Percentiles rank a stretch among this genome's conserved stretches.
Conservation (phyloP, 2,329 filamentous ascomycete genomes). For the Colletotrichum nymphaeae region DNA sequence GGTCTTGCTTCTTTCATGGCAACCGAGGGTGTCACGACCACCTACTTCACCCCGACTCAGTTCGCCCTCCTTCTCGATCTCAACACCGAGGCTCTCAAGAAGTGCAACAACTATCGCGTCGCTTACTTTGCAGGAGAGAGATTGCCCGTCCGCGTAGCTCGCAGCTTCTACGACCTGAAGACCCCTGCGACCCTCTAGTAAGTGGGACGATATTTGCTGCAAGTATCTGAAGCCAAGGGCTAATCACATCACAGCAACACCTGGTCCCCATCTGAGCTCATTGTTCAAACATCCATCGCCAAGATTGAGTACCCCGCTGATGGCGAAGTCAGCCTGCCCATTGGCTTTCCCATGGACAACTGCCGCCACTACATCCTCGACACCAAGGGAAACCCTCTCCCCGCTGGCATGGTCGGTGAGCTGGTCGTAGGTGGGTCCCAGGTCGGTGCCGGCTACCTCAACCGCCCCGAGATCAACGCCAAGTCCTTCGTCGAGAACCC, state of each 20-base stretch:
- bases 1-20: conserved; percentile 41
- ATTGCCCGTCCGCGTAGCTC: conserved; percentile 38
- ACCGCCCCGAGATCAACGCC: background rate
- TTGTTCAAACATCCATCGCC: conserved; percentile 39
- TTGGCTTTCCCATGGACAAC: conserved; percentile 42
- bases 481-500: conserved; percentile 18
- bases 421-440: conserved; percentile 48
- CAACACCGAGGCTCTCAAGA: conserved; percentile 36
- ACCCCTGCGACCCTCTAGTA: conserved; percentile 34
- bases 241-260: background rate
- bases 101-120: conserved; percentile 38
- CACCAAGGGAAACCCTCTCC: conserved; percentile 41
- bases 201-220: background rate
- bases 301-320: conserved; percentile 36
- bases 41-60: background rate
- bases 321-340: conserved; percentile 35
- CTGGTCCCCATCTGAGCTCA: conserved; percentile 34
- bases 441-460: background rate
- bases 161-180: conserved; percentile 39
- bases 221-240: background rate
- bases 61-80: conserved; percentile 38
- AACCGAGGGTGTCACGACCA: conserved; percentile 27
- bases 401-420: conserved; percentile 53
- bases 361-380: conserved; percentile 54
- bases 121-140: conserved; percentile 40